Conservation (phyloP, 257 asterid species). For the Jaltomata sinuosa region DNA sequence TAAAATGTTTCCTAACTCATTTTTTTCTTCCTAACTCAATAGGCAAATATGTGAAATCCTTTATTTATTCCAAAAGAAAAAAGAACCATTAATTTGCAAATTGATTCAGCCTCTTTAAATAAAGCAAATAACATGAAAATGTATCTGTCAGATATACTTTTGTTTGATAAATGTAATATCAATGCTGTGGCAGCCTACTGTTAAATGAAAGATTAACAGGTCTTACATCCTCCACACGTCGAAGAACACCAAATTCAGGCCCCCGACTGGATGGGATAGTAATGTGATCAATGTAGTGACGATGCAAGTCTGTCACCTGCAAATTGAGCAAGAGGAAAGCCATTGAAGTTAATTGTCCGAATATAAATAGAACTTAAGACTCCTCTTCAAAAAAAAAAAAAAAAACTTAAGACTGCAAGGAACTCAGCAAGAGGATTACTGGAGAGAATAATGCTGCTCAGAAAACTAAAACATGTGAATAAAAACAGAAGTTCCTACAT, state of each 20-base stretch:
- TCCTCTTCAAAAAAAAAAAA: not conserved
- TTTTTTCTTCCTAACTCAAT: not conserved
- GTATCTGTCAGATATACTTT: not conserved
- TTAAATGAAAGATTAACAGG: not conserved
- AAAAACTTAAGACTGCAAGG: not conserved
- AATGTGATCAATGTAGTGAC: constrained; percentile 90
- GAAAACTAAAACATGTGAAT: not conserved
- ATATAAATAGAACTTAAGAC: not conserved
- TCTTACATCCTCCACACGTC: constrained; percentile 84
- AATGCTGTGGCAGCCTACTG: not conserved
- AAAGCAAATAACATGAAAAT: not conserved
- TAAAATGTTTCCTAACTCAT: not conserved
- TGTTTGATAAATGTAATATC: not conserved
- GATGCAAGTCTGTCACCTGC: constrained; percentile 85
- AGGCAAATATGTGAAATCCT: not conserved
- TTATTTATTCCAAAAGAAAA: not conserved
- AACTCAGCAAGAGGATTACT: not conserved
- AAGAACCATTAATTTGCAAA: not conserved
- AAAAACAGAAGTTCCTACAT: not conserved
- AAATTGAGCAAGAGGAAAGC: not conserved
- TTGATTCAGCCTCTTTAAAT: not conserved
- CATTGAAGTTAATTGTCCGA: not conserved
- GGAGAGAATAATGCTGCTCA: not conserved
- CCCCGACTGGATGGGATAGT: constrained; percentile 89
- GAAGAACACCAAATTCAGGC: constrained; percentile 71